Base-by-base conservation (phyloP, 169 alveolate genomes). In the Miamiensis avidus region DNA sequence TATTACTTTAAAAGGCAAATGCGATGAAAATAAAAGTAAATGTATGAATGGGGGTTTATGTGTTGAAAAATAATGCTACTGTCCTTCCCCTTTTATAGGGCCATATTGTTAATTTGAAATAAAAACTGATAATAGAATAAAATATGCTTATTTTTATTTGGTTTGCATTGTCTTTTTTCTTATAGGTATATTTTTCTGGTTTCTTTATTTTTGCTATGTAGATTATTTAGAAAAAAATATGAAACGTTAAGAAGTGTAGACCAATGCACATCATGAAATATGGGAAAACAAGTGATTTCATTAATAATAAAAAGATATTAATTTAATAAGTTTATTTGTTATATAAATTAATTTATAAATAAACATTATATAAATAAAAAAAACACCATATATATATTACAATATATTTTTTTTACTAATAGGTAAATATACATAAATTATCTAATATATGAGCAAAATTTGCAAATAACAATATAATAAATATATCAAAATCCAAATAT, bases 71-170 rank as follows among this genome's bases (percentile, higher is more conserved):
- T 32, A 76, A 31, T 76, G 82, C 69, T 31, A 76, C 64, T 76
- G 82, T 33, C 69, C 29, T 25, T 31, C 73, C 32, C 82, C 82
- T 31, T 76, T 31, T 32, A 76, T 76, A 32, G 82, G 82, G 20
- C 73, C 73, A 32, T 76, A 31, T 76, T 76, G 82, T 32, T 29
- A 76, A 76, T 76, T 31, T 76, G n/a, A 76, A 11, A 27, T 76
- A 76, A 69, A 76, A 26, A 76, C 64, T 4, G 69, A 32, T 25
- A 15, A 31, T 31, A 31, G 32, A 32, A 32, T 76, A 32, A 31
- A 76, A 26, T 16, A 4, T 49, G 69, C 69, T 11, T 11, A 11
- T 49, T 49, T 49, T 49, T 49, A 49, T 15, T 31, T 76, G 69
- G 64, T 1, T 32, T 32, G 82, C 65, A 76, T 1, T 15, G 28